These are phyloP conservation scores for Cytospora leucostoma DNA, from an alignment of 2,329 filamentous ascomycete genomes.

Conservation along the genomic window DNA sequence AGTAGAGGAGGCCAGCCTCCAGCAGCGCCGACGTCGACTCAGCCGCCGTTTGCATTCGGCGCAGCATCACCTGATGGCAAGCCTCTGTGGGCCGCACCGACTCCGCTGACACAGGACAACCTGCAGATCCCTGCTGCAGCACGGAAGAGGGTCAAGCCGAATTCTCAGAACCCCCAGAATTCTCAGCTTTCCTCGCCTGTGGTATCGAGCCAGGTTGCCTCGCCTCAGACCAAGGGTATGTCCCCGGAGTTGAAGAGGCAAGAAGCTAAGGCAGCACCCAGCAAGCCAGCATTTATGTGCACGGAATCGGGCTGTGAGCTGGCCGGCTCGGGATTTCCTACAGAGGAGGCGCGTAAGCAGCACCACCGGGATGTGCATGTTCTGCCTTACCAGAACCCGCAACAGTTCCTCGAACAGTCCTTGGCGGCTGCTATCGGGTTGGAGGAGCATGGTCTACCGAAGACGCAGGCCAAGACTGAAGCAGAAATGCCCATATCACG, in stretches of 20 bases:
- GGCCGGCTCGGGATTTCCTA: slow-evolving; percentile 51
- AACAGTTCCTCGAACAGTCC: slow-evolving; percentile 54
- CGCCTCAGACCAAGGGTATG: slow-evolving; percentile 41
- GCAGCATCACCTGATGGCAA: slow-evolving; percentile 61
- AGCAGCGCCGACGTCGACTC: slow-evolving; percentile 57
- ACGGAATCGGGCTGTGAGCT: slow-evolving; percentile 57
- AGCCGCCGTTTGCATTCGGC: slow-evolving; percentile 59
- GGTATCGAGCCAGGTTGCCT: slow-evolving; percentile 32
- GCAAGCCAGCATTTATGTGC: slow-evolving; percentile 52
- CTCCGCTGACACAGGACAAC: slow-evolving; percentile 53
- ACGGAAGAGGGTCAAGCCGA: slow-evolving; percentile 57
- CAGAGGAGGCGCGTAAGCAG: slow-evolving; percentile 53
- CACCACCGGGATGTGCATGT: slow-evolving; percentile 63
- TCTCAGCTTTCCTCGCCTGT: slow-evolving; percentile 39
- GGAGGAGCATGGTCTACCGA: slow-evolving; percentile 51
- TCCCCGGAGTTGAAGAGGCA: slow-evolving; percentile 49
- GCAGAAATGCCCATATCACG: slow-evolving; percentile 54
- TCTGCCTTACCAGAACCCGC: slow-evolving; percentile 56
- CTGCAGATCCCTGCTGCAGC: slow-evolving; percentile 54
- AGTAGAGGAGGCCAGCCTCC: slow-evolving; percentile 54
- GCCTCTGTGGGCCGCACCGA: slow-evolving; percentile 56
- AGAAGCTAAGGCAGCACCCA: slow-evolving; percentile 36
- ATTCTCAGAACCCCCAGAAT: slow-evolving; percentile 42
- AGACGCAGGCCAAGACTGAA: slow-evolving; percentile 38
- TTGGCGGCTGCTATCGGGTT: slow-evolving; percentile 52